Conservation (phyloP, 768 basidiomycete genomes). For the Rhodotorula paludigena region DNA sequence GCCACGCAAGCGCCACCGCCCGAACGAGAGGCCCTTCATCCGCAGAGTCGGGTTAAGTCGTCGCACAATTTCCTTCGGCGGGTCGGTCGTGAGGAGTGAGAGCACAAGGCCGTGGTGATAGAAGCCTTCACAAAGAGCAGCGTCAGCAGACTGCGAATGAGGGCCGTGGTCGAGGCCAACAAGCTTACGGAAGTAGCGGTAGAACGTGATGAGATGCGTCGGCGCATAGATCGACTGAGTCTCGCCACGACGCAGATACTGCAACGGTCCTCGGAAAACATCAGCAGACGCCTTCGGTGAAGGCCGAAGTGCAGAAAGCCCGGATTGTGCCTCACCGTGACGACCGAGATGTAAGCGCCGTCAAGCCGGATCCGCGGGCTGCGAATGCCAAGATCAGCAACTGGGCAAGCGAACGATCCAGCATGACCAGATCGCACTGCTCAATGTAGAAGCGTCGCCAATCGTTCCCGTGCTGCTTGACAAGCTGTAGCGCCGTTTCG, state of each 20-base stretch:
- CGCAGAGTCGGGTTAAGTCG: constrained; percentile 33
- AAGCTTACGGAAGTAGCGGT: constrained; percentile 31
- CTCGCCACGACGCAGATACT: constrained; percentile 40
- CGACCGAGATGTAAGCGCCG: constrained; percentile 40
- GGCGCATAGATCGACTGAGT: constrained; percentile 28
- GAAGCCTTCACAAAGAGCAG: constrained; percentile 7
- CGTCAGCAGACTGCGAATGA: no score
- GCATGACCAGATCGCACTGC: constrained; percentile 22
- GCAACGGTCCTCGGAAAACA: neutral
- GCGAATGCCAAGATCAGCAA: neutral
- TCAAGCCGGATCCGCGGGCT: constrained; percentile 41
- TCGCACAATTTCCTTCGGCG: constrained; percentile 37
- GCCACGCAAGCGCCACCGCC: constrained; percentile 37
- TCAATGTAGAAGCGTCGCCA: constrained; percentile 43
- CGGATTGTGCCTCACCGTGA: constrained; percentile 3
- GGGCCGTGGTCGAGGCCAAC: neutral
- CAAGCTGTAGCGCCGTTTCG: constrained; percentile 9
- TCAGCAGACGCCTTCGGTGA: no score
- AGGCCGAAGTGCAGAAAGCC: no score
- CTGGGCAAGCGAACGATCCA: neutral
- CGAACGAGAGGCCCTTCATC: constrained; percentile 32
- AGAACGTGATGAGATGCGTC: constrained; percentile 41
- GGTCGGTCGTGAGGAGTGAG: constrained; percentile 40
- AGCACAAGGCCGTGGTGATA: constrained; percentile 42
- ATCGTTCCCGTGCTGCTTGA: constrained; percentile 30